Base-by-base conservation (phyloP, 352 stramenopile species). In the Pythium vanterpoolii region DNA sequence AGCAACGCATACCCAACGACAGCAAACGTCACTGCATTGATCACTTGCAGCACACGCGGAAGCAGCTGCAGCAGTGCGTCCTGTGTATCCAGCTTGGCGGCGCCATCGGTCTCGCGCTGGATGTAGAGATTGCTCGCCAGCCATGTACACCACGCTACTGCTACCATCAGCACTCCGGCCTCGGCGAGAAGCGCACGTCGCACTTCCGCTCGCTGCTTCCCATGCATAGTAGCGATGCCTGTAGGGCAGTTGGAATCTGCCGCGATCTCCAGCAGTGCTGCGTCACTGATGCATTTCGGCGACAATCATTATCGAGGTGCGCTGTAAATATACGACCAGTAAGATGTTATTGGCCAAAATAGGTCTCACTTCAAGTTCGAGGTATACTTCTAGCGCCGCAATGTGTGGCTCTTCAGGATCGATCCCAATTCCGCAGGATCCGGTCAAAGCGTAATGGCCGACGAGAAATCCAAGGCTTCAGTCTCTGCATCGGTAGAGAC, bases 1-100 rank as follows among this genome's bases (percentile, higher is more conserved):
- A 71, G 53, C 40, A 77, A 48, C 24, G 73, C 66, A 56, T 67
- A 73, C 10, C 71, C 19, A 8, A 73, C 47, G 11, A 56, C 59
- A 6, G 54, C 68, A 19, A 76, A 55, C 6, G 68, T 61, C n/a
- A 77, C 30, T 19, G 63, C 47, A 33, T 78, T 66, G 52, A 85
- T 28, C 27, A 51, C 43, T 55, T 79, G 70, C 34, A 82, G 62
- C 53, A 78, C 36, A 14, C 56, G 63, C 49, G 73, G 66, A 50
- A 80, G 54, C 39, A 64, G n/a, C 26, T 6, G 13, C 34, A 57
- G 28, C 7, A 64, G 23, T 14, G 45, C 19, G 19, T 56, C 56
- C 16, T 34, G 45, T 21, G 56, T 27, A 14, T 50, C 42, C 30
- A 36, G 4, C 55, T 38, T 45, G 19, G 39, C 31, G 28, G 19